phyloP scores from a whole-genome alignment of 306 rosid genomes.

The Nissolia schottii region DNA sequence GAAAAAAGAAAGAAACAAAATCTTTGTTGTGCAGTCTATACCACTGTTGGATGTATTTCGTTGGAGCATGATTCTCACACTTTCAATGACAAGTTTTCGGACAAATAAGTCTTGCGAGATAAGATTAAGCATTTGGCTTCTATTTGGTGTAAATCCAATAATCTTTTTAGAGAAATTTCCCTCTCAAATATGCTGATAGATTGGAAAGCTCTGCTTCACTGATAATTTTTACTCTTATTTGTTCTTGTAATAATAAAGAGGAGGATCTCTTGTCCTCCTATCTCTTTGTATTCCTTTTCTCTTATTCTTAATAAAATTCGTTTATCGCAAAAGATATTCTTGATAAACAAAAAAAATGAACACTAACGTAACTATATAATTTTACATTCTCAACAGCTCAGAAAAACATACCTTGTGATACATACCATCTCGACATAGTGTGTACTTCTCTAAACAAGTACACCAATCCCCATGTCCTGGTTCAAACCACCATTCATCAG shows the following conservation, averaged over 20 bases:
- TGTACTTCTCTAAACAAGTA: slow-evolving; percentile 85
- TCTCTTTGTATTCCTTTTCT: not conserved
- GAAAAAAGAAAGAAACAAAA: not conserved
- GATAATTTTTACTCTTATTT: not conserved
- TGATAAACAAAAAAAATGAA: slow-evolving; percentile 13
- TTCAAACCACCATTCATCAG: slow-evolving; percentile 97
- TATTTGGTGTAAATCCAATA: too few species aligned
- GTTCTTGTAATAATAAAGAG: too few species aligned
- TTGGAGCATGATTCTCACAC: not conserved
- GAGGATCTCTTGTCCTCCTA: too few species aligned
- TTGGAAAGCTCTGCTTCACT: not conserved
- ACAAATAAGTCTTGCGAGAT: not conserved
- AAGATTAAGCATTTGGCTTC: too few species aligned
- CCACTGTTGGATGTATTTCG: not conserved
- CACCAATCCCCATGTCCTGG: slow-evolving; percentile 99
- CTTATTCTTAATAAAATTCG: not conserved
- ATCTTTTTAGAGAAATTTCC: not conserved
- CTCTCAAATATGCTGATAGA: not conserved
- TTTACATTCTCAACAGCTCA: slow-evolving; percentile 12
- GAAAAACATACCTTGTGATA: slow-evolving; percentile 80
- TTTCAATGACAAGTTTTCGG: not conserved
- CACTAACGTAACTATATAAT: not conserved
- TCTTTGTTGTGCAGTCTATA: not conserved
- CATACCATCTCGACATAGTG: slow-evolving; percentile 87
- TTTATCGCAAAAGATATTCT: not conserved